phyloP scores from a whole-genome alignment of 140 eudicot genomes.

The Erigeron philadelphicus region DNA sequence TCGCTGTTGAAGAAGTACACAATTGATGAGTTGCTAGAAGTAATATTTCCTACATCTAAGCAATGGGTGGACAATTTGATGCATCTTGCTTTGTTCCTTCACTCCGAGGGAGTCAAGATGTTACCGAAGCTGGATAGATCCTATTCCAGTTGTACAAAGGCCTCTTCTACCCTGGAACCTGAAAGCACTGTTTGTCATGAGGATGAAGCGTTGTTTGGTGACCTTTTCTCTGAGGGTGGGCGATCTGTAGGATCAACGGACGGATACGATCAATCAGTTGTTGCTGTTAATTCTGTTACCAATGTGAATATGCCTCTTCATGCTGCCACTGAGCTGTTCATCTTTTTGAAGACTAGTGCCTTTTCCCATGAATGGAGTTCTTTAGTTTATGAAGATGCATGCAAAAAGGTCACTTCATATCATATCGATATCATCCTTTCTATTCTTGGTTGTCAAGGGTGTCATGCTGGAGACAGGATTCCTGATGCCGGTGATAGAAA shows the following conservation, averaged over 20 bases:
- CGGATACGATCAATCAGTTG: slow-evolving; percentile 65
- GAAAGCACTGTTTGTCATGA: slow-evolving; percentile 78
- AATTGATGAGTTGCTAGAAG: slow-evolving; percentile 50
- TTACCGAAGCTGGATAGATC: slow-evolving; percentile 65
- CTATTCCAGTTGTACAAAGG: slow-evolving; percentile 58
- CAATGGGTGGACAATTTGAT: slow-evolving; percentile 83
- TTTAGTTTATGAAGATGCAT: slow-evolving; percentile 58
- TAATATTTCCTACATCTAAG: slow-evolving; percentile 57
- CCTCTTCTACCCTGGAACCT: slow-evolving; percentile 51
- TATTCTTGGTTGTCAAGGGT: slow-evolving; percentile 53
- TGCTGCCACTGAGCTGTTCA: slow-evolving; percentile 68
- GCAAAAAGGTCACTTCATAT: slow-evolving; percentile 47
- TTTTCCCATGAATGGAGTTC: slow-evolving; percentile 76
- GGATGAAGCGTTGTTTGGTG: slow-evolving; percentile 95
- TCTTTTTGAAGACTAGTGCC: slow-evolving; percentile 51
- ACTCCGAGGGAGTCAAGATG: slow-evolving; percentile 78
- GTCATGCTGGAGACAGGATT: slow-evolving; percentile 50
- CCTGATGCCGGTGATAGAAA: slow-evolving; percentile 48
- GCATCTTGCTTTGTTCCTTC: slow-evolving; percentile 69
- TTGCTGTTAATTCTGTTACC: slow-evolving; percentile 45
- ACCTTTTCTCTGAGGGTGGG: slow-evolving; percentile 89
- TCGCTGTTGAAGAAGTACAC: slow-evolving; percentile 51
- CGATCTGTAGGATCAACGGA: slow-evolving; percentile 89
- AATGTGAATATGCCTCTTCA: slow-evolving; percentile 65
- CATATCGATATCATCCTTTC: slow-evolving; percentile 73